Evolutionary conservation across 2,329 filamentous ascomycete genomes (phyloP), one percentile per base, ranked within the genome.

Genomic region (Alternaria infectoria): DNA sequence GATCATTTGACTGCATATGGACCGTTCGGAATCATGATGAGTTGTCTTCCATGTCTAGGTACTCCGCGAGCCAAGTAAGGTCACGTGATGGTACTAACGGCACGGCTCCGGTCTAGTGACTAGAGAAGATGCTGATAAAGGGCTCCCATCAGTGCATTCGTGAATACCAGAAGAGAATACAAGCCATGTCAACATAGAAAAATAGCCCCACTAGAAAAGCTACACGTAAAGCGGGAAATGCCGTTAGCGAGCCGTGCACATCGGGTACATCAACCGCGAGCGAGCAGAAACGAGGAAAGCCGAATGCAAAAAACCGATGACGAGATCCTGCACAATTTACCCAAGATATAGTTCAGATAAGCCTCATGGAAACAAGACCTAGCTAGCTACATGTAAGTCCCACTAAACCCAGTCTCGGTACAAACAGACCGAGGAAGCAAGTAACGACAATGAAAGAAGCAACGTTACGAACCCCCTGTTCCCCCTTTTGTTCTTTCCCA

Each of bases 1-100:
- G 0, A 0, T 36, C 4, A 1, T n/a, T 36, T 3, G 15, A n/a
- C 15, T 0, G 15, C 15, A 36, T n/a, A 36, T 36, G 0, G 4
- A 36, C 32, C 4, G 32, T 36, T 36, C 32, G 15, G 32, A 5
- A 36, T 4, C 15, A 3, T n/a, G 0, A 9, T 36, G 0, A n/a
- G 0, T 1, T 36, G 32, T 32, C 30, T 32, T 36, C 30, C 25
- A 10, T 7, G 13, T 3, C 3, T 36, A n/a, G 32, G 32, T 36
- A 36, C 15, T 36, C 0, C 32, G 32, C 32, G 4, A 36, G 2
- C 15, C 15, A 5, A 36, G 15, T 36, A 2, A 36, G 4, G 32
- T 36, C 32, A 36, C 32, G 32, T 36, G 32, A 36, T 36, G 32
- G 15, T n/a, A n/a, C 0, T 9, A 4, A 36, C 4, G 0, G 30